Base-by-base conservation (phyloP, 176 grass and related monocot species). In the Panicum miliaceum region DNA sequence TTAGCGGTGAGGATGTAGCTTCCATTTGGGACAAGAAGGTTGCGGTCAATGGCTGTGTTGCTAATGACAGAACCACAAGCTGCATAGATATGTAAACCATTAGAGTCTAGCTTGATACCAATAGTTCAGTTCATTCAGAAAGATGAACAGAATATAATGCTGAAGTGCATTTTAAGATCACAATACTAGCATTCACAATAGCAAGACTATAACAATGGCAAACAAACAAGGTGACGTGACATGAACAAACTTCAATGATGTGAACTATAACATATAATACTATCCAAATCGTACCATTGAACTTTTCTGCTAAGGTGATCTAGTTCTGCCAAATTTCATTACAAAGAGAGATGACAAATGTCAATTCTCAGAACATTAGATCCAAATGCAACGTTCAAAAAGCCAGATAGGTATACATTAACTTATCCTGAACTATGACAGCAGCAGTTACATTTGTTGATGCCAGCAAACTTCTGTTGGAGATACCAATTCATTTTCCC, bases 1-100 rank as follows among this genome's bases (percentile, higher is more conserved):
- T 92, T 94, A 68, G 96, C 96, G 1, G 93, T 96, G 36, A 94
- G 89, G 53, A 92, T 78, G 58, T 96, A 99, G 59, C 93, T 99
- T 58, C 91, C 93, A 40, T 99, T 96, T 1, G 93, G 81, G 22
- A 96, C 83, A 29, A 40, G 86, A 36, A 96, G 77, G 68, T 82
- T 86, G 47, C 80, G 80, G n/a, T 99, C 96, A 38, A 84, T 14
- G 23, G 96, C 87, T 5, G 64, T 80, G 34, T 7, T 88, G 81
- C 88, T 94, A 51, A 99, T 99, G 46, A 84, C 75, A 4, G 93
- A 96, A 57, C 91, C 91, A 81, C 96, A 99, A 68, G 81, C 96
- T 99, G 88, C 73, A 86, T 0, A 11, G 2, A 38, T 26, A 78
- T 58, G 78, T 32, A 57, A 57, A 79, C 51, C 38, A 29, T 77